Evolutionary conservation across 2,329 filamentous ascomycete species (phyloP).

Genomic region (Fusarium newnesense): DNA sequence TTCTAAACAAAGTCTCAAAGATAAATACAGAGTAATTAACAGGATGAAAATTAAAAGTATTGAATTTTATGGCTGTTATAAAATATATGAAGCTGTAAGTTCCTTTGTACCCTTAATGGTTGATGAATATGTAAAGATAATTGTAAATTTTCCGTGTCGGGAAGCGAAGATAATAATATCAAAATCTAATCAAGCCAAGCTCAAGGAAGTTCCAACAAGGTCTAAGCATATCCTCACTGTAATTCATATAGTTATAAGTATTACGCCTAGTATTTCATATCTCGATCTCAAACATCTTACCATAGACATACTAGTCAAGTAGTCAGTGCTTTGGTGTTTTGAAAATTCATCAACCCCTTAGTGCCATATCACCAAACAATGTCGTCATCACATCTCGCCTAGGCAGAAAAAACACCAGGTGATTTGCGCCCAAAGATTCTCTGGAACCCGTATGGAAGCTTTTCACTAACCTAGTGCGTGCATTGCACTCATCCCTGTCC

Average conservation of each 20-base stretch:
- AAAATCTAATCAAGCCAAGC: no score
- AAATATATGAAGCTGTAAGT: fast-evolving
- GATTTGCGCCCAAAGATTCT: background rate
- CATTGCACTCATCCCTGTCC: slow-evolving; percentile 1
- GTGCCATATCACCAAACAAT: background rate
- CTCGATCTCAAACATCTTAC: background rate
- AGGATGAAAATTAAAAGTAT: fast-evolving
- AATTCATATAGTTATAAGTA: fast-evolving
- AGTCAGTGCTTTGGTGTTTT: background rate
- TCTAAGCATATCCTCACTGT: background rate
- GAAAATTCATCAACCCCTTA: background rate
- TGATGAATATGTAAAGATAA: fast-evolving
- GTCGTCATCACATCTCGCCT: slow-evolving; percentile 10
- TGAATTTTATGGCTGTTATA: fast-evolving
- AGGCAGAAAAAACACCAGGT: background rate
- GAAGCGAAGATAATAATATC: no score
- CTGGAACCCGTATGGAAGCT: slow-evolving; percentile 7
- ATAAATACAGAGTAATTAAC: fast-evolving
- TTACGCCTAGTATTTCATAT: background rate
- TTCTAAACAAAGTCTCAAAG: fast-evolving
- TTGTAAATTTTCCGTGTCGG: fast-evolving
- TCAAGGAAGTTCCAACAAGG: fast-evolving
- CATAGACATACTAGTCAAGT: no score
- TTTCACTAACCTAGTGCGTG: slow-evolving; percentile 4
- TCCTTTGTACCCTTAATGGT: fast-evolving